phyloP scores from a whole-genome alignment of 345 rosid species.

The Boechera retrofracta region DNA sequence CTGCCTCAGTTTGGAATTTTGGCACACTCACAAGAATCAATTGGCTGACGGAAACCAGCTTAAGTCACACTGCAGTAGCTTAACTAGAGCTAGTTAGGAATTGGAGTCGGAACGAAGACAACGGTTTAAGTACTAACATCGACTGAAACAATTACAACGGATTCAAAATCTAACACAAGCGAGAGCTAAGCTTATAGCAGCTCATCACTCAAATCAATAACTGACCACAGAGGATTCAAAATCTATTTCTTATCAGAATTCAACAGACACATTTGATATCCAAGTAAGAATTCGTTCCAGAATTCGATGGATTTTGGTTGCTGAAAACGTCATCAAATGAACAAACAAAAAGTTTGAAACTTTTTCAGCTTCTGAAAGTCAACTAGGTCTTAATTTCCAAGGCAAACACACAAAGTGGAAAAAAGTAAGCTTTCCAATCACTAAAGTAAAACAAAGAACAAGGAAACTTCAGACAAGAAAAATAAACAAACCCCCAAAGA shows the following conservation, averaged over 20 bases:
- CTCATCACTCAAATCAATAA: constrained; percentile 12
- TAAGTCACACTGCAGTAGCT: constrained; percentile 13
- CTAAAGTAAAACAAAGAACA: constrained; percentile 30
- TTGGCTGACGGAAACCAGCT: not conserved
- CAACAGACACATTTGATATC: constrained; percentile 7
- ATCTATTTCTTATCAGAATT: constrained; percentile 6
- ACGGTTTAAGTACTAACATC: not conserved
- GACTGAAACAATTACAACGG: constrained; percentile 16
- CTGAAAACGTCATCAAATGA: constrained; percentile 28
- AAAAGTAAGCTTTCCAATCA: constrained; percentile 34
- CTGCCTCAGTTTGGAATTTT: not conserved
- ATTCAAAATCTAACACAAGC: constrained; percentile 12
- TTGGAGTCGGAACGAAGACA: constrained; percentile 1
- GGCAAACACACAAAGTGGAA: constrained; percentile 23
- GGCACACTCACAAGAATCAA: constrained; percentile 9
- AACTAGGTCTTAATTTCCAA: constrained; percentile 32
- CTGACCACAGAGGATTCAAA: constrained; percentile 4
- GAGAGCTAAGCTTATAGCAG: constrained; percentile 16
- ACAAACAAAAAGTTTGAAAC: constrained; percentile 18
- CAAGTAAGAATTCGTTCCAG: not conserved
- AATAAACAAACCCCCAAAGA: not conserved
- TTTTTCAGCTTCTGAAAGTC: constrained; percentile 35
- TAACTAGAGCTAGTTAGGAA: constrained; percentile 18
- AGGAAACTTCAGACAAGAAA: constrained; percentile 14
- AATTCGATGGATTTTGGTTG: not conserved